Evolutionary conservation across 257 asterid species (phyloP), one percentile per base, ranked within the genome.

Genomic region (Solanum sitiens): DNA sequence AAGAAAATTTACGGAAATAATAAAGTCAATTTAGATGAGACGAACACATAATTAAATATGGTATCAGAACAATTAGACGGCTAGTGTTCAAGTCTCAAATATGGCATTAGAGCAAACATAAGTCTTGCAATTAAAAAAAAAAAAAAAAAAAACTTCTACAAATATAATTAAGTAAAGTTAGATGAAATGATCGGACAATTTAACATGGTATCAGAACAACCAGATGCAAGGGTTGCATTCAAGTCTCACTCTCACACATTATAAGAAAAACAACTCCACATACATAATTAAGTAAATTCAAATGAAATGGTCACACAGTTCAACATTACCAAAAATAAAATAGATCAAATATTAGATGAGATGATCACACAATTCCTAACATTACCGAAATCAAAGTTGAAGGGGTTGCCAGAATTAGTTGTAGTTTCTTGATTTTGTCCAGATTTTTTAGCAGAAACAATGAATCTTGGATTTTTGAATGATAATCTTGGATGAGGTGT

Each of bases 311-410:
- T 13, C 21, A 45, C 67, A 45, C 10, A 25, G 7, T 44, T 44
- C 63, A 77, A 77, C 37, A 10, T 76, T 93, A 16, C 92, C 91
- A 70, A 94, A 94, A 83, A 7, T 7, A 53, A 53, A 5, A 94
- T 95, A 32, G 47, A 73, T 73, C 80, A 35, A 39, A 12, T 6
- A 75, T 75, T 75, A 75, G 61, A 76, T 76, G 59, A 76, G 23
- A 42, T 79, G 85, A 79, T 45, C 84, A 77, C 9, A 27, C 39
- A 16, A 16, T 79, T 79, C 12, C 14, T 1, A n/a, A 27, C 25
- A 2, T 45, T 94, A 21, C 93, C 92, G 40, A 94, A 94, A 83
- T 94, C 92, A 45, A 97, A 96, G 44, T 89, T 88, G 85, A 94
- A 95, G 20, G 98, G 96, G 32, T 32, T 87, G 73, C 20, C 7